Evolutionary conservation across 2,329 filamentous ascomycete species (phyloP).

Genomic region (Verticillium dahliae): DNA sequence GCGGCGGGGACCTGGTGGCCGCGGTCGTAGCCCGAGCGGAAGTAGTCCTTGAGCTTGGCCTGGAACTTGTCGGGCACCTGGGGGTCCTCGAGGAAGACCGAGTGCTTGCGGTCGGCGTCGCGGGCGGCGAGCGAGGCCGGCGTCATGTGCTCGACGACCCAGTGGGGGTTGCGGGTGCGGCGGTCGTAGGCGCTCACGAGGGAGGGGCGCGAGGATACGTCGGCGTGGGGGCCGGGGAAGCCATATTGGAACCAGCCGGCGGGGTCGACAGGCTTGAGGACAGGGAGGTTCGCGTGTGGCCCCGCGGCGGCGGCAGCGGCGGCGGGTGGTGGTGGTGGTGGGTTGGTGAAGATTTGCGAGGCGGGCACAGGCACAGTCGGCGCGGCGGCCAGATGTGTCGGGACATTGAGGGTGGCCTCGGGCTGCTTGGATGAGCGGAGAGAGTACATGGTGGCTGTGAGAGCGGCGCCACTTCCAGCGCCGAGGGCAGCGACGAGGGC

Average conservation of each 20-base stretch:
- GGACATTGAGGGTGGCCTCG: slow-evolving; percentile 25
- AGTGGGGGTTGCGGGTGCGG: slow-evolving; percentile 82
- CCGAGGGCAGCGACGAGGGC: slow-evolving; percentile 70
- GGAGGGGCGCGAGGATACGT: slow-evolving; percentile 69
- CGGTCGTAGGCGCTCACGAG: slow-evolving; percentile 88
- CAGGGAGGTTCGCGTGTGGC: slow-evolving; percentile 20
- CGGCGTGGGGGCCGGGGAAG: slow-evolving; percentile 84
- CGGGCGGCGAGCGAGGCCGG: slow-evolving; percentile 68
- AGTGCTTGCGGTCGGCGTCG: slow-evolving; percentile 79
- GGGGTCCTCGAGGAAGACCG: slow-evolving; percentile 74
- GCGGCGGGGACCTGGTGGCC: slow-evolving; percentile 96
- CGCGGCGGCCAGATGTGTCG: slow-evolving; percentile 19
- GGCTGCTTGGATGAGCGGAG: slow-evolving; percentile 44
- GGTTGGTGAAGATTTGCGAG: slow-evolving; percentile 43
- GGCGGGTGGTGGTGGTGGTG: slow-evolving; percentile 15
- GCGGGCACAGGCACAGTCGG: slow-evolving; percentile 43
- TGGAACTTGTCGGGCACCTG: slow-evolving; percentile 80
- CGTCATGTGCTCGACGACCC: slow-evolving; percentile 96
- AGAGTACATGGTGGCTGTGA: slow-evolving; percentile 63
- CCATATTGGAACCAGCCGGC: slow-evolving; percentile 77
- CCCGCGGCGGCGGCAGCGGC: slow-evolving; percentile 15
- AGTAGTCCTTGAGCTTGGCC: slow-evolving; percentile 88
- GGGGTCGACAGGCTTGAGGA: slow-evolving; percentile 57
- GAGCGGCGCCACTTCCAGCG: slow-evolving; percentile 68
- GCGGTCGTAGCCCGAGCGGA: slow-evolving; percentile 75